Conservation (phyloP, 108 stramenopile genomes). For the Mediolabrus comicus region DNA sequence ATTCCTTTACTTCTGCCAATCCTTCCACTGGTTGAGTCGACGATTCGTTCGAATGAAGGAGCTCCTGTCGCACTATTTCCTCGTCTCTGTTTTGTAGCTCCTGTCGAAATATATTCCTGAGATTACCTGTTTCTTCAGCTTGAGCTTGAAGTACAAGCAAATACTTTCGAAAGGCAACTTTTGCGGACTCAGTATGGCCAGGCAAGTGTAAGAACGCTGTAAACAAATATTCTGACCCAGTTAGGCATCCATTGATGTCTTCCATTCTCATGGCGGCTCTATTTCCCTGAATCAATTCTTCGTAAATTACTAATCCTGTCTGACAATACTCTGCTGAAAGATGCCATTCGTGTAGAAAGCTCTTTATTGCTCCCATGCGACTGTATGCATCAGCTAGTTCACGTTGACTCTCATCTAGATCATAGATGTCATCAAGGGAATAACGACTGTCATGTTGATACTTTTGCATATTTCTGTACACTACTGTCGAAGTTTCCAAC, state of each 20-base stretch:
- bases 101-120: neutral
- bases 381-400: neutral
- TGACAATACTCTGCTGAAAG: neutral
- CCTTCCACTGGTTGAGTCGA: neutral
- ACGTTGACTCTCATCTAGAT: neutral
- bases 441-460: too few species aligned
- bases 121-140: neutral
- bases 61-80: neutral
- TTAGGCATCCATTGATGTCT: neutral
- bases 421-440: too few species aligned
- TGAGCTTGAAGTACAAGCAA: neutral
- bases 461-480: neutral
- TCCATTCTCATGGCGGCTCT: neutral
- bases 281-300: neutral
- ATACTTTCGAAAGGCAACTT: conserved; percentile 2
- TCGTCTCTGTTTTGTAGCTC: neutral
- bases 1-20: neutral
- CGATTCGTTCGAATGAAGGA: neutral
- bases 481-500: neutral
- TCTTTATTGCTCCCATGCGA: neutral
- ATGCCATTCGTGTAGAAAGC: neutral
- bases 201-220: neutral
- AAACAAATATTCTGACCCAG: neutral
- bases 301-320: neutral
- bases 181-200: neutral